phyloP scores from a whole-genome alignment of 257 asterid species.

The Lavandula angustifolia region DNA sequence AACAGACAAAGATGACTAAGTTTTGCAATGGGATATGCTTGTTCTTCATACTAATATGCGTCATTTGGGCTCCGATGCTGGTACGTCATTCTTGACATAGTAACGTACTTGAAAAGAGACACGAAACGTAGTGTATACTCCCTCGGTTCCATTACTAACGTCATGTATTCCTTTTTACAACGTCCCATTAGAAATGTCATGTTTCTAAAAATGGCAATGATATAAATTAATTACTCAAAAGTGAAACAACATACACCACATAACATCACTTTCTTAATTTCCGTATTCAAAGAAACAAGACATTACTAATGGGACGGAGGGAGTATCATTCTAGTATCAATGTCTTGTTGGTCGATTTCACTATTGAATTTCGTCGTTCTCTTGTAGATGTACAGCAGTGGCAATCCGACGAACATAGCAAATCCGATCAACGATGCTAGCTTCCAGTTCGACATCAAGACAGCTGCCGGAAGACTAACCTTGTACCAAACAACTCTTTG shows the following conservation, averaged over 20 bases:
- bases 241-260: no score
- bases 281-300: no score
- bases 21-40: slow-evolving; percentile 90
- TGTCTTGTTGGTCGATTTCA: background rate
- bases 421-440: slow-evolving; percentile 91
- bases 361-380: slow-evolving; percentile 25
- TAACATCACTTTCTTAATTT: no score
- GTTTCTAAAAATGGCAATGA: no score
- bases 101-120: slow-evolving; percentile 4
- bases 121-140: background rate
- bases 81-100: slow-evolving; percentile 40
- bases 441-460: slow-evolving; percentile 83
- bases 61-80: slow-evolving; percentile 99
- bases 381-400: slow-evolving; percentile 92
- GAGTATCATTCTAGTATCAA: no score
- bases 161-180: no score
- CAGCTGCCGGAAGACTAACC: slow-evolving; percentile 73
- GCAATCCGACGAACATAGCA: slow-evolving; percentile 92
- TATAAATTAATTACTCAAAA: no score
- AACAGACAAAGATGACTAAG: slow-evolving; percentile 81
- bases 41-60: slow-evolving; percentile 76
- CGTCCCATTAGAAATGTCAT: no score
- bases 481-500: slow-evolving; percentile 87
- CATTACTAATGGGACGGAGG: no score
- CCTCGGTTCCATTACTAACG: no score